phyloP scores from a whole-genome alignment of 352 stramenopile genomes.

The Thraustochytrium striatum region DNA sequence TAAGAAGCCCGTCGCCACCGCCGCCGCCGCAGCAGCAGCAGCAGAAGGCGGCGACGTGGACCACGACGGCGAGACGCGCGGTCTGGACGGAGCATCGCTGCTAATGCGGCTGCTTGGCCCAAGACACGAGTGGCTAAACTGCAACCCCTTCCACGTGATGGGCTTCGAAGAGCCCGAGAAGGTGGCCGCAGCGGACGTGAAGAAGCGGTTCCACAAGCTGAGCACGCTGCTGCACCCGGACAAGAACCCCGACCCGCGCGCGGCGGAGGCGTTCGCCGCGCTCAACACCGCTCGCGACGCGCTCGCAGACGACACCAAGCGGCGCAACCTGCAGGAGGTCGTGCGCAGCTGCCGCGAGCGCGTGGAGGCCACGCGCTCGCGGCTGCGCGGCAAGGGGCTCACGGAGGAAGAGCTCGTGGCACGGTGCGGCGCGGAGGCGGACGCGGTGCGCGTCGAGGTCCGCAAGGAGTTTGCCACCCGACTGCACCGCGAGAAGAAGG shows the following conservation, averaged over 20 bases:
- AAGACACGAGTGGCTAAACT: conserved; percentile 39
- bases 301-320: not conserved
- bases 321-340: not conserved
- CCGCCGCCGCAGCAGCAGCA: no score
- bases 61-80: no score
- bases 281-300: conserved; percentile 7
- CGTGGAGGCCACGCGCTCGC: not conserved
- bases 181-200: conserved; percentile 16
- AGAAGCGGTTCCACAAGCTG: conserved; percentile 40
- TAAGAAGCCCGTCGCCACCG: no score
- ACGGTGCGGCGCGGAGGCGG: not conserved
- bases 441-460: not conserved
- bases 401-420: not conserved
- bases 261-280: conserved; percentile 8
- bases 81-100: no score
- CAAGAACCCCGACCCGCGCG: not conserved
- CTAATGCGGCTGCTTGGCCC: no score
- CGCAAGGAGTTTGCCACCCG: conserved; percentile 21
- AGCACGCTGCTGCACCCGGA: conserved; percentile 28
- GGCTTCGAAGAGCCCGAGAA: not conserved
- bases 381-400: conserved; percentile 17
- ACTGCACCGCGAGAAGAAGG: not conserved
- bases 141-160: conserved; percentile 32
- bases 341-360: not conserved
- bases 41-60: no score